A percentile compares a stretch with the other conserved stretches of the same genome.
Evolutionary conservation across 139 green algal genomes (phyloP).

Genomic region (Micractinium conductrix): DNA sequence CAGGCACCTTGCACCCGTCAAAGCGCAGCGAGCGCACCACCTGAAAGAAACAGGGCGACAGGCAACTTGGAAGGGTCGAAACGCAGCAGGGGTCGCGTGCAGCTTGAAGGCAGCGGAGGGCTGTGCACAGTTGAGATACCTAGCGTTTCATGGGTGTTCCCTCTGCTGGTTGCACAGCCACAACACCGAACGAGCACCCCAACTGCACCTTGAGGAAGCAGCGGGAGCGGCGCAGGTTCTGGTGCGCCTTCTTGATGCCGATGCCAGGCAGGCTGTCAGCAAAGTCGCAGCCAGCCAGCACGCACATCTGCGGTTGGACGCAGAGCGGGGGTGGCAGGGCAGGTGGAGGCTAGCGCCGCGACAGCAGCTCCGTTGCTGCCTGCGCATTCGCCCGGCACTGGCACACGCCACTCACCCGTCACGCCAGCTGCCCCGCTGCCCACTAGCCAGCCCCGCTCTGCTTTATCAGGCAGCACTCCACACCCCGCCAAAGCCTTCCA

Average conservation of each 20-base stretch:
- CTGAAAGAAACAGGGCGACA: not conserved
- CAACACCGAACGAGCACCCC: not conserved
- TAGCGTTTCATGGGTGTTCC: no score
- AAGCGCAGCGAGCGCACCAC: slow-evolving; percentile 71
- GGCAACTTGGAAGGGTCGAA: not conserved
- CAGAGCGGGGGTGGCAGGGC: not conserved
- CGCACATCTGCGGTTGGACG: slow-evolving; percentile 83
- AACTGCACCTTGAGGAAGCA: slow-evolving; percentile 73
- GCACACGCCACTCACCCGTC: no score
- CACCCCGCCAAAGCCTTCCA: no score
- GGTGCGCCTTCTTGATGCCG: slow-evolving; percentile 93
- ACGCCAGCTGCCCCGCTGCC: no score
- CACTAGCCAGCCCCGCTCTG: no score
- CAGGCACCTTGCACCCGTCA: slow-evolving; percentile 75
- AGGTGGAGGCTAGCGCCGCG: no score
- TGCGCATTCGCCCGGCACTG: no score
- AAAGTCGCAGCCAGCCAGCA: slow-evolving; percentile 98
- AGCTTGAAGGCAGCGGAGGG: not conserved
- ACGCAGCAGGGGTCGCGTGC: no score
- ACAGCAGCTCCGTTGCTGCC: no score
- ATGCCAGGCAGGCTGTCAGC: slow-evolving; percentile 80
- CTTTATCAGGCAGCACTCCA: not conserved
- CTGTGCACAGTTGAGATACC: no score
- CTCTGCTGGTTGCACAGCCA: no score
- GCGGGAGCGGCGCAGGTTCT: slow-evolving; percentile 70